Conservation (phyloP, 2,329 filamentous ascomycete genomes). For the Trichoderma sp. region DNA sequence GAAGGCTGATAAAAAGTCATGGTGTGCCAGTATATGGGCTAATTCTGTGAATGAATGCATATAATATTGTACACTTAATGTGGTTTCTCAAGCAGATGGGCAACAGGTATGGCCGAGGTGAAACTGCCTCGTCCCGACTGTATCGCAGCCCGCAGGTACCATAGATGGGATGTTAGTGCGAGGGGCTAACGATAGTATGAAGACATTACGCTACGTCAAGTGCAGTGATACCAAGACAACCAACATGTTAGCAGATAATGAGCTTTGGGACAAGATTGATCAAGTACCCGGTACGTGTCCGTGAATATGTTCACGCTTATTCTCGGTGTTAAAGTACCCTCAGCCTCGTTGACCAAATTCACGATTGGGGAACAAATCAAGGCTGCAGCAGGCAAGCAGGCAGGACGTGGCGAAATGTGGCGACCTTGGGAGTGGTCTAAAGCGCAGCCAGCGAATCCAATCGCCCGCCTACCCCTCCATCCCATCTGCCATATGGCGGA, state of each 20-base stretch:
- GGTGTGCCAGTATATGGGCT: background rate
- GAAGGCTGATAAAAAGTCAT: background rate
- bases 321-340: background rate
- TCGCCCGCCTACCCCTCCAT: background rate
- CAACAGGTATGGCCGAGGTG: background rate
- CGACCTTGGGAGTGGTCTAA: background rate
- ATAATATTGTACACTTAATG: background rate
- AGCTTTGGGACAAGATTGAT: background rate
- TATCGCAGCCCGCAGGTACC: background rate
- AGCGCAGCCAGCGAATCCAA: constrained; percentile 1
- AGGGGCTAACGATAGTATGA: background rate
- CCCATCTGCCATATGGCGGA: background rate
- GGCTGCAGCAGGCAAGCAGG: background rate
- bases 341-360: background rate
- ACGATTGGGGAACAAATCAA: background rate
- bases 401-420: background rate
- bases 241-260: background rate
- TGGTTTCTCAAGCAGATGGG: background rate
- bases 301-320: background rate
- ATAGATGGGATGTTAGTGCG: background rate
- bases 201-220: background rate
- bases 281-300: background rate
- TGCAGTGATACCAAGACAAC: background rate
- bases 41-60: background rate
- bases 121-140: background rate